Conservation (phyloP, 192 early-diverging fungal genomes). For the Backusella psychrophila region DNA sequence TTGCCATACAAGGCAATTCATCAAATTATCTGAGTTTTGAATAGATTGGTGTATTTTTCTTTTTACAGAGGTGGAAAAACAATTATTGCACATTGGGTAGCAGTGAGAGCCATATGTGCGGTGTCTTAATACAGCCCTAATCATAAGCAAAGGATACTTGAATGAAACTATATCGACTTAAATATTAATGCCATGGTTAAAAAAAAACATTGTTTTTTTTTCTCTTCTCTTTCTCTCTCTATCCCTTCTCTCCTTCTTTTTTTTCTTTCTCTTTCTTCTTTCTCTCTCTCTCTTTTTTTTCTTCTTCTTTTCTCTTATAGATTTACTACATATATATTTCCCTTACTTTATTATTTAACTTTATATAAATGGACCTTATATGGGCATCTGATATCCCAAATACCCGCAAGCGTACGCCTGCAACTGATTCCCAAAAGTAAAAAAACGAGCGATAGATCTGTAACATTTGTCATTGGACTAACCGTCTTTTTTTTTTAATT, state of each 20-base stretch:
- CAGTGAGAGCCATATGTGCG: background rate
- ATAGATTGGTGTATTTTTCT: background rate
- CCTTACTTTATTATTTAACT: background rate
- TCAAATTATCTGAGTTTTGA: conserved; percentile 1
- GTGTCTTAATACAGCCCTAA: background rate
- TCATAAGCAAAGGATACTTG: background rate
- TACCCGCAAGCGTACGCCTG: conserved; percentile 8
- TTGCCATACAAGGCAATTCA: background rate
- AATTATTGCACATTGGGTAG: background rate
- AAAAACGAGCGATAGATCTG: background rate
- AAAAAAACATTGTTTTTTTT: background rate
- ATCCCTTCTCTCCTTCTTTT: conserved; percentile 3
- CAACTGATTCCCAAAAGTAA: background rate
- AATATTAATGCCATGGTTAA: conserved; percentile 1
- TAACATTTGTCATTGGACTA: background rate
- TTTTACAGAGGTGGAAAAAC: background rate
- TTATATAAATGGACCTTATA: conserved; percentile 14
- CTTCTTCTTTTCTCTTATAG: background rate
- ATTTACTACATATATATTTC: background rate
- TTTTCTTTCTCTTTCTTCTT: background rate
- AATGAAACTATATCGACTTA: background rate
- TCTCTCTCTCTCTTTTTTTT: background rate
- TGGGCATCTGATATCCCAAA: conserved; percentile 22
- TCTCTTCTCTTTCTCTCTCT: background rate
- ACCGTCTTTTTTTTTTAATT: background rate